A percentile compares a stretch with the other conserved stretches of the same genome.
These are phyloP conservation scores for Pyrenophora graminea DNA, from an alignment of 2,329 filamentous ascomycete species.

Conservation along the genomic window DNA sequence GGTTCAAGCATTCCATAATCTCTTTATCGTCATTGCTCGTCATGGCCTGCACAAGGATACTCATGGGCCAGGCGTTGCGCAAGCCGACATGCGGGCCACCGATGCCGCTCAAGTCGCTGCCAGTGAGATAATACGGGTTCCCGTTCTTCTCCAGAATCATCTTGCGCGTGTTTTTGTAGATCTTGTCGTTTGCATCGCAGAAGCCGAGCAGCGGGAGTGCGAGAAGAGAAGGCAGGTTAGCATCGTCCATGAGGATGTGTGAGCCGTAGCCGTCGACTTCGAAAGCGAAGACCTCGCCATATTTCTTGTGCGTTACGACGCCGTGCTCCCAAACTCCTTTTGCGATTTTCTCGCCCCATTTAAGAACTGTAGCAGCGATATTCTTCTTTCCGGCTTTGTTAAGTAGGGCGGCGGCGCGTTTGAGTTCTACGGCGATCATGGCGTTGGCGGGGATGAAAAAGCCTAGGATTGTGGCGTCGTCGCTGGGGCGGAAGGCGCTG, in stretches of 20 bases:
- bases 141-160: conserved; percentile 75
- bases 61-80: conserved; percentile 97
- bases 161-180: conserved; percentile 86
- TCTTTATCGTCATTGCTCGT: conserved; percentile 83
- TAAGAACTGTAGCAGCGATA: conserved; percentile 55
- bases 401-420: conserved; percentile 73
- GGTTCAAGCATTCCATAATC: conserved; percentile 71
- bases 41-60: conserved; percentile 85
- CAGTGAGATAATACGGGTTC: conserved; percentile 88
- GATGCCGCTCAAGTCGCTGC: conserved; percentile 79
- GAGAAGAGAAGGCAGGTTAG: conserved; percentile 81
- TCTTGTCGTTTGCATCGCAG: conserved; percentile 63
- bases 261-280: conserved; percentile 88
- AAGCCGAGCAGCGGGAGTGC: conserved; percentile 81
- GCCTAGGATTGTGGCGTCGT: conserved; percentile 91
- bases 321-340: conserved; percentile 84
- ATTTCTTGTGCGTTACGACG: conserved; percentile 74
- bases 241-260: conserved; percentile 84
- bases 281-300: conserved; percentile 80
- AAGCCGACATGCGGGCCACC: conserved; percentile 84
- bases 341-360: conserved; percentile 67
- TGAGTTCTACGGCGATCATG: conserved; percentile 90
- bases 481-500: conserved; percentile 90
- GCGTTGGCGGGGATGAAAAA: conserved; percentile 96
- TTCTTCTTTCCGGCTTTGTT: conserved; percentile 60